phyloP scores from a whole-genome alignment of 805 yeast genomes.

The Metschnikowia shivogae region DNA sequence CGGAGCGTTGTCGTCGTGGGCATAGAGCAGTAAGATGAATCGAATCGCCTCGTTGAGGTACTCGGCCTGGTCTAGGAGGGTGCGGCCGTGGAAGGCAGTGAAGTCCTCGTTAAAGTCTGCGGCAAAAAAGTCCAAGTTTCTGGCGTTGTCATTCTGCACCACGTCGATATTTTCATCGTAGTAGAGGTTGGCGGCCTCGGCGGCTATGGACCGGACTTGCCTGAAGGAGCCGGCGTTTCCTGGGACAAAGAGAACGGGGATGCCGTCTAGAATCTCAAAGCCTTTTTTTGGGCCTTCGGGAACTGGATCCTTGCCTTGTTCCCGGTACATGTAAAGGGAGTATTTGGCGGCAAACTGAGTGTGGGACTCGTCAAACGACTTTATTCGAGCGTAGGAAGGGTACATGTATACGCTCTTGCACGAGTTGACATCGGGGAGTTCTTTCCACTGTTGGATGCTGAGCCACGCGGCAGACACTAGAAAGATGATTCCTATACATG shows the following conservation, averaged over 20 bases:
- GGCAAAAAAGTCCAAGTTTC: conserved; percentile 75
- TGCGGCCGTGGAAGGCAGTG: conserved; percentile 93
- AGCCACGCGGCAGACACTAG: conserved; percentile 9
- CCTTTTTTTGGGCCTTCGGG: conserved; percentile 42
- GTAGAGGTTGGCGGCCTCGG: conserved; percentile 61
- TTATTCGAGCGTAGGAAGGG: conserved; percentile 75
- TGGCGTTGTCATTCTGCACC: conserved; percentile 26
- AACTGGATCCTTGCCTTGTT: conserved; percentile 61
- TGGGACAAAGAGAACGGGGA: conserved; percentile 90
- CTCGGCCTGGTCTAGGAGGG: conserved; percentile 90
- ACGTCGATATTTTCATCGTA: conserved; percentile 30
- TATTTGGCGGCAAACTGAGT: conserved; percentile 76
- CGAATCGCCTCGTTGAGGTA: conserved; percentile 82
- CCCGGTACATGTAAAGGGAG: conserved; percentile 80
- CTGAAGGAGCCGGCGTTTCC: conserved; percentile 95
- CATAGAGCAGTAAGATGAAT: conserved; percentile 69
- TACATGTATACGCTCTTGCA: conserved; percentile 76
- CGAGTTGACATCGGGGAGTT: conserved; percentile 33
- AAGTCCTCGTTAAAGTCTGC: conserved; percentile 95
- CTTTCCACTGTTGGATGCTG: conserved; percentile 9
- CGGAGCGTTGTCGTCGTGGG: conserved; percentile 43
- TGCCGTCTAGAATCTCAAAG: conserved; percentile 48
- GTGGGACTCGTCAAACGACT: conserved; percentile 66
- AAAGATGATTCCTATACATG: conserved; percentile 9
- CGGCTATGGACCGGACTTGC: conserved; percentile 90